Percentiles rank a stretch among this genome's conserved stretches.
These are phyloP conservation scores for Hansfordia pulvinata DNA, from an alignment of 2,329 filamentous ascomycete genomes.

Conservation along the genomic window DNA sequence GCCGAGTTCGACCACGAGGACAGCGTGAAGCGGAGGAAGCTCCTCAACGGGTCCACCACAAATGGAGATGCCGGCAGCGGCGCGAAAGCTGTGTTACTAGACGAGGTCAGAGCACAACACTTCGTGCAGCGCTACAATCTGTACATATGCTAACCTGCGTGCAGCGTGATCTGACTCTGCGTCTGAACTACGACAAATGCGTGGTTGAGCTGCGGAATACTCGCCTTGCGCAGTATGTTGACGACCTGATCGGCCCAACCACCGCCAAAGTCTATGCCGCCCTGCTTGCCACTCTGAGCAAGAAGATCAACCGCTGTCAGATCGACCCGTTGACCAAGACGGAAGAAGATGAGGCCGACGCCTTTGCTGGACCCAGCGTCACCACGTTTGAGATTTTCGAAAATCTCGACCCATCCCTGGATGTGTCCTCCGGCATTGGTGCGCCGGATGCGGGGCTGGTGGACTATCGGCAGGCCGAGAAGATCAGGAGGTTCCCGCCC, in stretches of 20 bases:
- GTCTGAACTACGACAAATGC: conserved; percentile 76
- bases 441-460: conserved; percentile 25
- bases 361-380: conserved; percentile 22
- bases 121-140: conserved; percentile 4
- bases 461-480: conserved; percentile 33
- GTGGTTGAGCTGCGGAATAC: conserved; percentile 71
- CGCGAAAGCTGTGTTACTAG: conserved; percentile 21
- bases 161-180: conserved; percentile 59
- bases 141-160: conserved; percentile 2
- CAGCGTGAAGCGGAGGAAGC: conserved; percentile 36
- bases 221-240: conserved; percentile 59
- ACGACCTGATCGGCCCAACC: conserved; percentile 54
- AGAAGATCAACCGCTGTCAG: conserved; percentile 54
- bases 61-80: conserved; percentile 26
- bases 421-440: conserved; percentile 43
- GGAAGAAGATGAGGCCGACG: conserved; percentile 21
- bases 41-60: conserved; percentile 30
- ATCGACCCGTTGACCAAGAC: conserved; percentile 37
- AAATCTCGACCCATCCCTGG: conserved; percentile 34
- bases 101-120: conserved; percentile 49
- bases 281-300: conserved; percentile 58
- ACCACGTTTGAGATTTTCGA: conserved; percentile 44
- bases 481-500: conserved; percentile 24
- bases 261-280: conserved; percentile 69
- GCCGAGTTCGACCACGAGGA: conserved; percentile 7